A percentile compares a stretch with the other conserved stretches of the same genome.
phyloP scores from a whole-genome alignment of 306 rosid genomes.

The Sesbania bispinosa region DNA sequence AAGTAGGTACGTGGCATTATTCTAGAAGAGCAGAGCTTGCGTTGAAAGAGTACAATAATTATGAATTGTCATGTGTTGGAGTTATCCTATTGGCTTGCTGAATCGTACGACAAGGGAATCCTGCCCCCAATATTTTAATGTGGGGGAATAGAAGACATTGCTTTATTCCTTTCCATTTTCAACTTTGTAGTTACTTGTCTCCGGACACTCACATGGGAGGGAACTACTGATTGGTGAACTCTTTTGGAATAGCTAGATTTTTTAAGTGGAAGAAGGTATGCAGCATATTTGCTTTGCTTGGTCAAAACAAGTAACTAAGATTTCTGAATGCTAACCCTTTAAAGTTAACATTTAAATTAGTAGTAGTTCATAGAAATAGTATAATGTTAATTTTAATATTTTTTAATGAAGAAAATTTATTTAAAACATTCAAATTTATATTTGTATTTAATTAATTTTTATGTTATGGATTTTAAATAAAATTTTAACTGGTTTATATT shows the following conservation, averaged over 20 bases:
- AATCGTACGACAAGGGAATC: background rate
- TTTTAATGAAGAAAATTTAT: too few relatives aligned
- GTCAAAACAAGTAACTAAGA: background rate
- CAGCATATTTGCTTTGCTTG: background rate
- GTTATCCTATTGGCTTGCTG: background rate
- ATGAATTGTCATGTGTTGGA: background rate
- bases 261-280: background rate
- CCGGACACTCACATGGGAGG: background rate
- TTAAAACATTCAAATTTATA: too few relatives aligned
- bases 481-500: too few relatives aligned
- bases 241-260: background rate
- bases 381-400: too few relatives aligned
- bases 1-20: slow-evolving; percentile 4
- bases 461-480: too few relatives aligned
- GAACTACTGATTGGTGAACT: background rate
- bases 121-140: background rate
- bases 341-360: background rate
- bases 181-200: background rate
- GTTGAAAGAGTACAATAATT: background rate
- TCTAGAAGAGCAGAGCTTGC: background rate
- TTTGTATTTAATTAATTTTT: too few relatives aligned
- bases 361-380: too few relatives aligned
- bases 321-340: background rate
- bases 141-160: background rate
- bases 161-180: slow-evolving; percentile 5